Conservation (phyloP, 169 alveolate species). For the Theileria orientalis region DNA sequence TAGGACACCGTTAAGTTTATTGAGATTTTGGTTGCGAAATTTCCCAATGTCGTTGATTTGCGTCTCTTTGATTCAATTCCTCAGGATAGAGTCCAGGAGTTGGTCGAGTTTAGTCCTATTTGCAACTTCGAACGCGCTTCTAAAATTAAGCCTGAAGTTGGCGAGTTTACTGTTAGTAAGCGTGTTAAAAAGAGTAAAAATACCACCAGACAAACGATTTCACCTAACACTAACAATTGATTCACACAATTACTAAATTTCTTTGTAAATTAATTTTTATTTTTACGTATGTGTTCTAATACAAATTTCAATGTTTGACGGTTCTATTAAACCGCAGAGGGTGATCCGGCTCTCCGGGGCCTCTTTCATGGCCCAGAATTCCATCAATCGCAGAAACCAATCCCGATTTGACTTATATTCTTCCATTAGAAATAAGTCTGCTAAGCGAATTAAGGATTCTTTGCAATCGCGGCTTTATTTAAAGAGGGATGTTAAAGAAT, state of each 20-base stretch:
- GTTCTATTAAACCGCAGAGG: constrained; percentile 42
- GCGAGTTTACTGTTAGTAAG: constrained; percentile 14
- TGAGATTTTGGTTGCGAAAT: background rate
- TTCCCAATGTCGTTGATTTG: constrained; percentile 25
- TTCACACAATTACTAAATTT: background rate
- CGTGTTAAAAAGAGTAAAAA: constrained; percentile 33
- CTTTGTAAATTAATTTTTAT: background rate
- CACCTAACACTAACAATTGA: background rate
- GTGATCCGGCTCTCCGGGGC: constrained; percentile 67
- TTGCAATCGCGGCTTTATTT: background rate
- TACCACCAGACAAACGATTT: constrained; percentile 39
- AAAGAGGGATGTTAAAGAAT: background rate
- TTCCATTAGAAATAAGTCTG: constrained; percentile 2
- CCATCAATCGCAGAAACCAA: constrained; percentile 11
- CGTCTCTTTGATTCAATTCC: constrained; percentile 30
- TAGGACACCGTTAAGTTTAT: constrained; percentile 28
- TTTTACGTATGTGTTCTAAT: background rate
- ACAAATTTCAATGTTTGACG: constrained; percentile 37
- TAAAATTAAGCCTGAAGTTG: constrained; percentile 31
- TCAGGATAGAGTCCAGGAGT: background rate
- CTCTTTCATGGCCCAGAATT: constrained; percentile 8
- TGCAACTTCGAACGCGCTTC: constrained; percentile 22
- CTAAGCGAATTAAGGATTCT: constrained; percentile 10
- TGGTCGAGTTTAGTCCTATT: background rate
- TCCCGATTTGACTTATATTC: constrained; percentile 9